These are phyloP conservation scores for Monosiga brevicollis DNA, from an alignment of 78 protist species.

Conservation along the genomic window DNA sequence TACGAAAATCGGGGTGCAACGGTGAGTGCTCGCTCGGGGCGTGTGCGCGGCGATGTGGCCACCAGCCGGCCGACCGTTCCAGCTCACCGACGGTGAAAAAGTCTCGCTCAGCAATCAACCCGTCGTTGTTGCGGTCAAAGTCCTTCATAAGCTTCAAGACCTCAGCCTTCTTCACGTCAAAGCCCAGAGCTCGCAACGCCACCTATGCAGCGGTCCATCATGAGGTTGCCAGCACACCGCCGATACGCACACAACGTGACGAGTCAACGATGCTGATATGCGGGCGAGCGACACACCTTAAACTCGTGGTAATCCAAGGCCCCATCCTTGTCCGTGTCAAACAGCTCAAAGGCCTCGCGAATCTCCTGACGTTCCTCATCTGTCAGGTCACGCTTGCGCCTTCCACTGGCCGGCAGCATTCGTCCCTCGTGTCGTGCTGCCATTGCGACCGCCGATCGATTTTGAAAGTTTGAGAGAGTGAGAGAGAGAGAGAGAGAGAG, in stretches of 20 bases:
- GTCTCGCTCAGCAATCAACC: not conserved
- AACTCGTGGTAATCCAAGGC: slow-evolving; percentile 61
- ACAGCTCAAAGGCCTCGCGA: slow-evolving; percentile 28
- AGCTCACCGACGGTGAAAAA: slow-evolving; percentile 7
- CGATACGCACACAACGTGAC: too few species aligned
- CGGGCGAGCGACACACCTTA: slow-evolving; percentile 5
- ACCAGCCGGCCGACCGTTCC: not conserved
- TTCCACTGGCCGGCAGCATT: not conserved
- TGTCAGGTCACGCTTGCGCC: not conserved
- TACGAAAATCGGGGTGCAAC: not conserved
- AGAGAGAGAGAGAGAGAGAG: too few species aligned
- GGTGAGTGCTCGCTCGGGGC: not conserved
- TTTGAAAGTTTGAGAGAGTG: too few species aligned
- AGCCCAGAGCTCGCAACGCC: slow-evolving; percentile 81
- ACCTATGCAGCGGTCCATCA: slow-evolving; percentile 25
- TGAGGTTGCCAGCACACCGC: not conserved
- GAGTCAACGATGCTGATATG: too few species aligned
- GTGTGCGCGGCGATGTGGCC: not conserved
- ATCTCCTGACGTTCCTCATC: slow-evolving; percentile 12
- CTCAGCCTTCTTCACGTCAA: slow-evolving; percentile 75
- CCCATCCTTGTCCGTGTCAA: slow-evolving; percentile 23
- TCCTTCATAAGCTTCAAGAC: slow-evolving; percentile 15
- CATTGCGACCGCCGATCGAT: too few species aligned
- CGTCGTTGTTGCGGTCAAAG: not conserved
- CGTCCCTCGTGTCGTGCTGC: not conserved